phyloP scores from a whole-genome alignment of 139 green algal genomes.

The Chlamydomonas sp. region DNA sequence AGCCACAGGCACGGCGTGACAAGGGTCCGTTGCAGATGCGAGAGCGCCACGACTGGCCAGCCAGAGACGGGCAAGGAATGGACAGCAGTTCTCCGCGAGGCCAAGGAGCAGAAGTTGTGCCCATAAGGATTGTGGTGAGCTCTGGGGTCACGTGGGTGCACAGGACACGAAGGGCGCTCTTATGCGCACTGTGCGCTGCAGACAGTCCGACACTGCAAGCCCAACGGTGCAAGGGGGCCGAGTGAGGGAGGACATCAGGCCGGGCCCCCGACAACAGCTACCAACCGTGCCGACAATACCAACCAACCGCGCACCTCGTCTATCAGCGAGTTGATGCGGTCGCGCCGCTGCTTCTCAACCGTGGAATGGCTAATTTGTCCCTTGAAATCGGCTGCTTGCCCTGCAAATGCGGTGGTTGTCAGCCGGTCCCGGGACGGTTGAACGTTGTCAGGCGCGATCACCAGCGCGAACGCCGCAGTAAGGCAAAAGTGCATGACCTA shows the following conservation, averaged over 20 bases:
- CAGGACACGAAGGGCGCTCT: too few species aligned
- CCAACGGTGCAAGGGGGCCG: background rate
- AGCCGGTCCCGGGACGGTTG: too few species aligned
- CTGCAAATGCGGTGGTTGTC: background rate
- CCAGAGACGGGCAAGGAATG: too few species aligned
- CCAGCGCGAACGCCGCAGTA: too few species aligned
- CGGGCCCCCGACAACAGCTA: too few species aligned
- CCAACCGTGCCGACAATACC: background rate
- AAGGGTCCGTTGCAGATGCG: background rate
- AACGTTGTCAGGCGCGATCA: too few species aligned
- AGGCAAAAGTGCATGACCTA: too few species aligned
- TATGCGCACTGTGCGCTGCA: too few species aligned
- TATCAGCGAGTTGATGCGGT: slow-evolving; percentile 85
- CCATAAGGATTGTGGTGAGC: too few species aligned
- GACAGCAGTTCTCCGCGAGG: too few species aligned
- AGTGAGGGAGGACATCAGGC: background rate
- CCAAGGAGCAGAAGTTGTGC: too few species aligned
- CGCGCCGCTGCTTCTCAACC: slow-evolving; percentile 84
- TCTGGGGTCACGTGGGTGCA: too few species aligned
- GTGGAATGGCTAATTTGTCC: slow-evolving; percentile 74
- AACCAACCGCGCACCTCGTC: slow-evolving; percentile 58
- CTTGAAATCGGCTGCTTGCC: background rate
- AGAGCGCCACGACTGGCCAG: background rate
- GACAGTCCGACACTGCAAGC: background rate
- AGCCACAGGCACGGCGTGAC: background rate